A percentile compares a stretch with the other conserved stretches of the same genome.
Conservation (phyloP, 345 rosid genomes). For the Gossypium stocksii region DNA sequence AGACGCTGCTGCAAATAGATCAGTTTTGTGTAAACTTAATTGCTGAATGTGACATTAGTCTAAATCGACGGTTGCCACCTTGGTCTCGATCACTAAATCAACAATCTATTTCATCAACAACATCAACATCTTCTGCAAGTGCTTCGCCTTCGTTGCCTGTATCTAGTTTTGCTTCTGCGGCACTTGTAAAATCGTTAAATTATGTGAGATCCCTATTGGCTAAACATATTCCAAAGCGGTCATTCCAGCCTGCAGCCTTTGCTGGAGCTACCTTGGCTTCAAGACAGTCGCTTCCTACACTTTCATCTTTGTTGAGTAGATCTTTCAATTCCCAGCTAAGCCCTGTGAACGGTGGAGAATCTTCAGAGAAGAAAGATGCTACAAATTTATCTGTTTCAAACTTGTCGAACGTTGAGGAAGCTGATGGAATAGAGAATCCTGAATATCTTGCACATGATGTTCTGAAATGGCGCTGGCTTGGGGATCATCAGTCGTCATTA, state of each 20-base stretch:
- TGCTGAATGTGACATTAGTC: conserved; percentile 66
- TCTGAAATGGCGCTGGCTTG: conserved; percentile 87
- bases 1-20: conserved; percentile 81
- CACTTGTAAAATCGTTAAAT: conserved; percentile 86
- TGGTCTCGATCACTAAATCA: conserved; percentile 45
- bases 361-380: conserved; percentile 62
- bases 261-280: conserved; percentile 73
- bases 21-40: conserved; percentile 71
- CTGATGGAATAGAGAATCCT: conserved; percentile 52
- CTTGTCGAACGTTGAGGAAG: conserved; percentile 61
- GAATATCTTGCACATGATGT: conserved; percentile 71
- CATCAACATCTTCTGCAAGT: conserved; percentile 35
- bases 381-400: conserved; percentile 51
- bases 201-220: conserved; percentile 93
- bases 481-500: conserved; percentile 54
- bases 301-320: conserved; percentile 75
- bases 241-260: conserved; percentile 87
- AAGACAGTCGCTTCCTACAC: conserved; percentile 66
- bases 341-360: conserved; percentile 61
- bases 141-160: conserved; percentile 72
- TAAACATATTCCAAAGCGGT: conserved; percentile 73
- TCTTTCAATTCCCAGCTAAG: conserved; percentile 78
- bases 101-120: conserved; percentile 27
- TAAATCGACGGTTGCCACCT: conserved; percentile 43
- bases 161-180: conserved; percentile 75